Percentiles rank a stretch among this genome's conserved stretches.
These are phyloP conservation scores for Chrysopogon serrulatus DNA, from an alignment of 176 grass and related monocot genomes.

Conservation along the genomic window DNA sequence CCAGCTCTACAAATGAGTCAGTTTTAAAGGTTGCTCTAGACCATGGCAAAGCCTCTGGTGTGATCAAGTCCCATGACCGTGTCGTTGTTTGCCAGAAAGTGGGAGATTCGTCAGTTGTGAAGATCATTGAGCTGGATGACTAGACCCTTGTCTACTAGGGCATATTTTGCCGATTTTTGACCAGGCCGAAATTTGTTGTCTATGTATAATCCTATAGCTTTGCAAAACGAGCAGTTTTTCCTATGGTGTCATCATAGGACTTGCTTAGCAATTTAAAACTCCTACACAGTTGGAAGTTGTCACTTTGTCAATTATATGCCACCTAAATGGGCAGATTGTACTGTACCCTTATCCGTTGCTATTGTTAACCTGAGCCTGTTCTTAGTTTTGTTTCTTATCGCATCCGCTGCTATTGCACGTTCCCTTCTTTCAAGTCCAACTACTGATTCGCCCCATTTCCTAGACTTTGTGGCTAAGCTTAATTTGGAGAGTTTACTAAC, in stretches of 20 bases:
- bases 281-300: background rate
- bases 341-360: background rate
- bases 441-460: background rate
- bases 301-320: background rate
- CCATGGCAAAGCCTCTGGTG: constrained; percentile 71
- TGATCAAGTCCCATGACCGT: constrained; percentile 94
- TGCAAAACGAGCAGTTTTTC: constrained; percentile 23
- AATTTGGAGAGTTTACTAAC: background rate
- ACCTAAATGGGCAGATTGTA: constrained; percentile 6
- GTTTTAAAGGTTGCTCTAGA: constrained; percentile 98
- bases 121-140: constrained; percentile 96
- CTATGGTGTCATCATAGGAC: constrained; percentile 15
- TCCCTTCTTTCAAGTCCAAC: background rate
- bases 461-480: background rate
- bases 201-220: constrained; percentile 31
- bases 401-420: background rate
- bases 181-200: constrained; percentile 13
- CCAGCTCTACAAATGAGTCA: constrained; percentile 73
- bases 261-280: background rate
- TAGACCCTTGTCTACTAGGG: constrained; percentile 32
- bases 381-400: background rate
- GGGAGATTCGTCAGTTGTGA: constrained; percentile 93
- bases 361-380: background rate
- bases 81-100: constrained; percentile 97
- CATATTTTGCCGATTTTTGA: constrained; percentile 31